A percentile compares a stretch with the other conserved stretches of the same genome.
phyloP scores from a whole-genome alignment of 1,139 yeast species.

The Candida pseudoviswanathii region DNA sequence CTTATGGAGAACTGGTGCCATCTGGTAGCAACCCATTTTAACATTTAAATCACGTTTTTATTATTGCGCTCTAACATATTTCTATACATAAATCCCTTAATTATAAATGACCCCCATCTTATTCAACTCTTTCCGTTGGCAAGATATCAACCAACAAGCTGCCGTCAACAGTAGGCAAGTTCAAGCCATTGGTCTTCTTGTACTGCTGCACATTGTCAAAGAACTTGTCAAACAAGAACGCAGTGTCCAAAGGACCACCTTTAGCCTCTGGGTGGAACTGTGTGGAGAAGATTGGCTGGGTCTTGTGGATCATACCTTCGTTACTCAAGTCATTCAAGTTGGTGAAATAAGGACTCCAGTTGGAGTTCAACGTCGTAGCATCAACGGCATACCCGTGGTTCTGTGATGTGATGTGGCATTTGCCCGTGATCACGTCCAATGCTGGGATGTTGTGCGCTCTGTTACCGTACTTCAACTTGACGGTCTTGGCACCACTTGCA shows the following conservation, averaged over 20 bases:
- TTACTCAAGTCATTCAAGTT: conserved; percentile 94
- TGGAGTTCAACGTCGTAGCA: conserved; percentile 68
- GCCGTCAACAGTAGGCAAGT: conserved; percentile 47
- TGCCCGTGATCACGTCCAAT: conserved; percentile 82
- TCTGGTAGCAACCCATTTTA: no score
- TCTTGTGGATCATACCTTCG: conserved; percentile 92
- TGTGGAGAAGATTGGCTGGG: conserved; percentile 88
- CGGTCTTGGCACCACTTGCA: conserved; percentile 91
- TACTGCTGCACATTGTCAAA: conserved; percentile 67
- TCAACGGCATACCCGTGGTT: conserved; percentile 99
- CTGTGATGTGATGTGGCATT: conserved; percentile 96
- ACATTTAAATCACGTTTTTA: no score
- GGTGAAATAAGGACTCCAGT: conserved; percentile 84
- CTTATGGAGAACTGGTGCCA: no score
- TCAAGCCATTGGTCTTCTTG: conserved; percentile 47
- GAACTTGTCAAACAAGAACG: conserved; percentile 87
- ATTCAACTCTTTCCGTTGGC: conserved; percentile 79
- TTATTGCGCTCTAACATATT: no score
- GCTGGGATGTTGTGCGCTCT: conserved; percentile 99
- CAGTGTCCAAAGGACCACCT: conserved; percentile 96
- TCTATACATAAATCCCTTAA: no score
- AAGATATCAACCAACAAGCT: conserved; percentile 76
- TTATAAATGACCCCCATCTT: conserved; percentile 5
- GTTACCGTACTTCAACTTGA: conserved; percentile 95
- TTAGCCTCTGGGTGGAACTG: conserved; percentile 99